Base-by-base conservation (phyloP, 164 flowering plant species). In the Magnolia officinalis region DNA sequence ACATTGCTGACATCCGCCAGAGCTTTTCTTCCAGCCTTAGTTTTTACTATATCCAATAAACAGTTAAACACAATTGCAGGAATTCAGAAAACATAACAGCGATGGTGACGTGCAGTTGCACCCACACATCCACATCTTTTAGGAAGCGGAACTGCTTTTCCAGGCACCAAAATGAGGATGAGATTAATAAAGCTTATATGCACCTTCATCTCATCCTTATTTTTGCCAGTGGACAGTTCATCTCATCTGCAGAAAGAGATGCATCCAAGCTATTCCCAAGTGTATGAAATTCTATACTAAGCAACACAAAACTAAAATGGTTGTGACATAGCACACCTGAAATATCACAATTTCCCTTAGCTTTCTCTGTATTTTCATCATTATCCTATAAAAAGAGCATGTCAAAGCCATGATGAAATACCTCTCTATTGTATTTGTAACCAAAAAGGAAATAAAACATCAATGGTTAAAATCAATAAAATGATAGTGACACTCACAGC, bases 1-100 rank as follows among this genome's bases (percentile, higher is more conserved):
- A 79, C 68, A 82, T 92, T 90, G 83, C 94, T 87, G 24, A 90
- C 82, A 81, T 92, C 94, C 24, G 86, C 90, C 78, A 90, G 74
- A n/a, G 83, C 89, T 76, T 83, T 89, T 82, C 92, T 82, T 82
- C 84, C 77, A 71, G 78, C 80, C 58, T 83, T 84, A 49, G 63
- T 6, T 72, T 83, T 79, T 9, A 73, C 91, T 87, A 74, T 67
- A 72, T 72, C 49, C 59, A 73, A 50, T 7, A 19, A 37, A 21
- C 26, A 24, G 23, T 8, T 49, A 20, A 49, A 63, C 23, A 52
- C 18, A 74, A 23, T 31, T 14, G 19, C 20, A 37, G 61, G 61
- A 55, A 55, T 55, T 55, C 18, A 11, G 16, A 55, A 55, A 55
- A 11, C 13, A 16, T 55, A 11, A 11, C 3, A 55, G 61, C 8